These are phyloP conservation scores for Tetracladium maxilliforme DNA, from an alignment of 2,329 filamentous ascomycete genomes.

Conservation along the genomic window DNA sequence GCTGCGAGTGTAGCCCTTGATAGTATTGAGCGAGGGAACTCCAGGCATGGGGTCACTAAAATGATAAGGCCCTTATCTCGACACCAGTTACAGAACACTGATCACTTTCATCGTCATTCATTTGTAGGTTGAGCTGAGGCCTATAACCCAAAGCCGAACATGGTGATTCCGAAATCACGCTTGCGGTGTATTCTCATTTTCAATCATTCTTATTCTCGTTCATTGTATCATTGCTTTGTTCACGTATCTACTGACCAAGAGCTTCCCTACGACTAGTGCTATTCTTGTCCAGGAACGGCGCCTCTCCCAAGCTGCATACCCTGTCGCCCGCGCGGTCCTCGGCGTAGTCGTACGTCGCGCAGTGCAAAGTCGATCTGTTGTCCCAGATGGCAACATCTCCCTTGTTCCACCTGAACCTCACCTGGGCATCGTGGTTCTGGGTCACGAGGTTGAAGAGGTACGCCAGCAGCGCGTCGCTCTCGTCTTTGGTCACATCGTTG, in stretches of 20 bases:
- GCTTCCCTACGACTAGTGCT: constrained; percentile 25
- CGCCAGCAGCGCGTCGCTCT: constrained; percentile 23
- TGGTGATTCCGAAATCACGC: too few relatives aligned
- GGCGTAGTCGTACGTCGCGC: constrained; percentile 47
- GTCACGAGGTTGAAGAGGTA: constrained; percentile 25
- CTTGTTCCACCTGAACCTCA: constrained; percentile 35
- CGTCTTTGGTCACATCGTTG: constrained; percentile 36
- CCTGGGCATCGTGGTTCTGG: constrained; percentile 41
- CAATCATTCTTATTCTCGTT: too few relatives aligned
- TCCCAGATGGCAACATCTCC: constrained; percentile 52
- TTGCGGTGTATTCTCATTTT: too few relatives aligned
- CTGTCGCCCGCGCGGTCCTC: constrained; percentile 28
- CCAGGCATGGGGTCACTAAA: too few relatives aligned
- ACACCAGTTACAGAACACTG: too few relatives aligned
- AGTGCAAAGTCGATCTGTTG: constrained; percentile 35
- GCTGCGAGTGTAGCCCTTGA: too few relatives aligned
- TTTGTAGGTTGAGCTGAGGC: too few relatives aligned
- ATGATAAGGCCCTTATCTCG: too few relatives aligned
- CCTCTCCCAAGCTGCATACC: constrained; percentile 30
- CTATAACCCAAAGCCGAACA: too few relatives aligned
- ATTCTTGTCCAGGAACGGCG: constrained; percentile 27
- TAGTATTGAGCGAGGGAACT: too few relatives aligned
- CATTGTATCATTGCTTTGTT: too few relatives aligned
- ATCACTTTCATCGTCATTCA: too few relatives aligned
- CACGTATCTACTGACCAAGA: constrained; percentile 13